A percentile compares a stretch with the other conserved stretches of the same genome.
phyloP scores from a whole-genome alignment of 2,329 filamentous ascomycete genomes.

The Polytolypa hystricis region DNA sequence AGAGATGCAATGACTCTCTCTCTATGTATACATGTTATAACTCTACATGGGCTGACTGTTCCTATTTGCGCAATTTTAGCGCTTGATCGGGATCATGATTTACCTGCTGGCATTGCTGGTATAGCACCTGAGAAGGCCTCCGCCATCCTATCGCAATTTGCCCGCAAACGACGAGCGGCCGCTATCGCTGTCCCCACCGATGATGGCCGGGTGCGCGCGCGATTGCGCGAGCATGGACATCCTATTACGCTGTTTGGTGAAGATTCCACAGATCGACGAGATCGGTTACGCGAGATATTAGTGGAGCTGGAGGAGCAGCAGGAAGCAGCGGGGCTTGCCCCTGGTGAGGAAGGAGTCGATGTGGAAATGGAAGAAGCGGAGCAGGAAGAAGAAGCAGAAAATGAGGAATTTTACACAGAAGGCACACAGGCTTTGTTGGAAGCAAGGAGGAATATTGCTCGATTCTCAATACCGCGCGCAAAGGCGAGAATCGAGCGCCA shows the following conservation, averaged over 20 bases:
- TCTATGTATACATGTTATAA: conserved; percentile 2
- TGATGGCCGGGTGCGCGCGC: conserved; percentile 71
- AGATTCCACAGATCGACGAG: conserved; percentile 71
- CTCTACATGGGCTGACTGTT: conserved; percentile 5
- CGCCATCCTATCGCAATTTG: conserved; percentile 76
- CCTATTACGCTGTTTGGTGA: conserved; percentile 93
- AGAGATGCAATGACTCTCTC: not conserved
- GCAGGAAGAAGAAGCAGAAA: conserved; percentile 53
- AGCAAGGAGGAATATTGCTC: conserved; percentile 67
- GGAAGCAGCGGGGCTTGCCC: conserved; percentile 33
- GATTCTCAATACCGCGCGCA: conserved; percentile 72
- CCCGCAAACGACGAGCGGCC: conserved; percentile 78
- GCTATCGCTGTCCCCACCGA: conserved; percentile 89
- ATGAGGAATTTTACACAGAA: conserved; percentile 92
- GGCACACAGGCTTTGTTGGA: conserved; percentile 64
- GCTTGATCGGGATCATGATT: conserved; percentile 73
- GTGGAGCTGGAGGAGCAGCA: conserved; percentile 58
- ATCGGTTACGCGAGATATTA: conserved; percentile 72
- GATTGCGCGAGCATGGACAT: conserved; percentile 76
- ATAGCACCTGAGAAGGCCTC: conserved; percentile 72
- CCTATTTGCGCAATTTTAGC: conserved; percentile 29
- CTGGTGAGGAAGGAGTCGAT: conserved; percentile 43
- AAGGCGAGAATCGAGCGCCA: conserved; percentile 67
- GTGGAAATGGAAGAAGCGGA: conserved; percentile 43
- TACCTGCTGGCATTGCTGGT: conserved; percentile 54